These are phyloP conservation scores for Penicillium corylophilum DNA, from an alignment of 2,329 filamentous ascomycete genomes.

Conservation along the genomic window DNA sequence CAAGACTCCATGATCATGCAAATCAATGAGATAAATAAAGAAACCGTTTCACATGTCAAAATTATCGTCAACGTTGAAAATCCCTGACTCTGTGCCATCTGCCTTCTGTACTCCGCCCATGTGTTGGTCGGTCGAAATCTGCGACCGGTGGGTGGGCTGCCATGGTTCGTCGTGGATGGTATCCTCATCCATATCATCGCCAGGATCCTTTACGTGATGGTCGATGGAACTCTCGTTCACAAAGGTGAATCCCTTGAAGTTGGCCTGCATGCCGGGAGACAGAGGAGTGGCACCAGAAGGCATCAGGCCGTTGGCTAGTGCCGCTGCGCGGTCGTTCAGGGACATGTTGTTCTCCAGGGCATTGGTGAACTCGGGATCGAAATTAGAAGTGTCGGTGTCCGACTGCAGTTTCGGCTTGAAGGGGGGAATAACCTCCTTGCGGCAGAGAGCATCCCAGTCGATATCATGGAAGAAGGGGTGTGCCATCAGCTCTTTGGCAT, in stretches of 20 bases:
- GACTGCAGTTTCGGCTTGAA: constrained; percentile 98
- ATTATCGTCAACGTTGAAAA: constrained; percentile 47
- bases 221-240: constrained; percentile 97
- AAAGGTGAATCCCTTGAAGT: constrained; percentile 98
- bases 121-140: constrained; percentile 37
- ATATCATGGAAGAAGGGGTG: constrained; percentile 95
- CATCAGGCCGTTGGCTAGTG: constrained; percentile 75
- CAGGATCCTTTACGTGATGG: constrained; percentile 45
- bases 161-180: constrained; percentile 39
- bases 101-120: constrained; percentile 47
- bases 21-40: constrained; percentile 16
- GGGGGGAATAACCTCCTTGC: constrained; percentile 90
- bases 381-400: constrained; percentile 95
- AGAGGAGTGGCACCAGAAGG: constrained; percentile 80
- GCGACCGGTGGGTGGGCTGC: constrained; percentile 34
- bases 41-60: constrained; percentile 45
- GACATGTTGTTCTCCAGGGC: constrained; percentile 84
- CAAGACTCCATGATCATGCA: constrained; percentile 42
- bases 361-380: constrained; percentile 97
- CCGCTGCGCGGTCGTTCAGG: constrained; percentile 85
- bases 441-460: constrained; percentile 82
- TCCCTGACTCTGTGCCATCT: constrained; percentile 39
- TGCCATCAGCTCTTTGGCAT: constrained; percentile 89
- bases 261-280: constrained; percentile 93
- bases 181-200: constrained; percentile 46